These are phyloP conservation scores for Aspergillus sp. DNA, from an alignment of 2,329 filamentous ascomycete genomes.

Conservation along the genomic window DNA sequence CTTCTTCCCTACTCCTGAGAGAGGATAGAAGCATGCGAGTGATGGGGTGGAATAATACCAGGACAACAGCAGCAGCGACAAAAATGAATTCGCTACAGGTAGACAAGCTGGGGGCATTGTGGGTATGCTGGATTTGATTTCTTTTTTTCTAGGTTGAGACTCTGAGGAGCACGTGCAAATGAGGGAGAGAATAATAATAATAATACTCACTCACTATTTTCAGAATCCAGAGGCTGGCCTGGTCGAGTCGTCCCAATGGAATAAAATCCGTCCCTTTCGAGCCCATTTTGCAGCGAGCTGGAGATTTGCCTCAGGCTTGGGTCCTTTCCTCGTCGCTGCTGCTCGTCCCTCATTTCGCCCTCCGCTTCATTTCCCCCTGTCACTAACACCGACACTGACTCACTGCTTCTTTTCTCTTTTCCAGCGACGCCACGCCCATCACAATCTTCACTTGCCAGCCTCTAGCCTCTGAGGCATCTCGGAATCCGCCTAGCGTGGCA, in stretches of 20 bases:
- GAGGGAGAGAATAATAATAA: conserved; percentile 1
- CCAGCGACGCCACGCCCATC: neutral
- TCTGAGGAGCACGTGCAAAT: neutral
- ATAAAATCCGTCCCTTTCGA: neutral
- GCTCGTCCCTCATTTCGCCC: neutral
- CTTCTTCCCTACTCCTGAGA: neutral
- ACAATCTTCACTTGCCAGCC: neutral
- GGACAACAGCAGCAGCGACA: neutral
- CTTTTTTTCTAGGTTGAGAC: neutral
- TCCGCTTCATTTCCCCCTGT: conserved; percentile 10
- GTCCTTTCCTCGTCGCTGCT: neutral
- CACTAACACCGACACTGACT: neutral
- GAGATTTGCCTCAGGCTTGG: no score
- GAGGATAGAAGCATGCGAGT: neutral
- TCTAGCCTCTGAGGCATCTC: neutral
- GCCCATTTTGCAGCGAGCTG: neutral
- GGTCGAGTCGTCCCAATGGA: neutral
- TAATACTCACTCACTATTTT: no score
- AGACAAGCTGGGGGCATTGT: neutral
- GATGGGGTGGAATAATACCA: neutral
- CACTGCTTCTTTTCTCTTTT: neutral
- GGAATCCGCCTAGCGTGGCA: conserved; percentile 21
- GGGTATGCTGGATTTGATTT: neutral
- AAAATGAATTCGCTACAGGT: neutral
- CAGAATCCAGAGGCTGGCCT: neutral